Evolutionary conservation across 2,329 filamentous ascomycete genomes (phyloP).

Genomic region (Rachicladosporium sp.): DNA sequence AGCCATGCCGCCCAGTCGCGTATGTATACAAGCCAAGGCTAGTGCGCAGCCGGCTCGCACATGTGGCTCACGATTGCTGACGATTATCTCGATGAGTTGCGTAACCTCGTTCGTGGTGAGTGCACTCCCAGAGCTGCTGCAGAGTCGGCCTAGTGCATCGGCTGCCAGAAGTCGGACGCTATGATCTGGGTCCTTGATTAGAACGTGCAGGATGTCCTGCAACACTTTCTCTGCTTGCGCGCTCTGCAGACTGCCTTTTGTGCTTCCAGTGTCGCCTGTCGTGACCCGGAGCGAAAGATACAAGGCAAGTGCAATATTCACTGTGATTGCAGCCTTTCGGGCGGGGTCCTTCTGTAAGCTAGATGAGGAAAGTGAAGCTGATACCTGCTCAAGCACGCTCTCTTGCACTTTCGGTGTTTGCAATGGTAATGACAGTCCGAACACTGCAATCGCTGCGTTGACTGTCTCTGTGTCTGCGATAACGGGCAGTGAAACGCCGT

Average conservation of each 20-base stretch:
- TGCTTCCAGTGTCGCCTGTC: conserved; percentile 63
- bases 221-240: conserved; percentile 55
- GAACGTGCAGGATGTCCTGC: conserved; percentile 58
- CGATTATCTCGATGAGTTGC: conserved; percentile 83
- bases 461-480: conserved; percentile 87
- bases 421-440: conserved; percentile 79
- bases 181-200: conserved; percentile 72
- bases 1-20: conserved; percentile 93
- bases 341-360: conserved; percentile 75
- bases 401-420: conserved; percentile 89
- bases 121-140: conserved; percentile 69
- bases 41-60: conserved; percentile 89
- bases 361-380: conserved; percentile 72
- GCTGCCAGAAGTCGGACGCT: conserved; percentile 78
- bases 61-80: conserved; percentile 83
- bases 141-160: conserved; percentile 73
- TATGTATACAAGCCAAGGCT: conserved; percentile 84
- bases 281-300: conserved; percentile 72
- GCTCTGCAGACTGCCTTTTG: conserved; percentile 58
- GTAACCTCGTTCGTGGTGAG: conserved; percentile 89
- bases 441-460: conserved; percentile 85
- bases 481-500: conserved; percentile 40
- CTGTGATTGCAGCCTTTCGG: conserved; percentile 76
- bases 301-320: conserved; percentile 78
- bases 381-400: conserved; percentile 84